Evolutionary conservation across 352 stramenopile species (phyloP).

Genomic region (Saprolegnia parasitica): DNA sequence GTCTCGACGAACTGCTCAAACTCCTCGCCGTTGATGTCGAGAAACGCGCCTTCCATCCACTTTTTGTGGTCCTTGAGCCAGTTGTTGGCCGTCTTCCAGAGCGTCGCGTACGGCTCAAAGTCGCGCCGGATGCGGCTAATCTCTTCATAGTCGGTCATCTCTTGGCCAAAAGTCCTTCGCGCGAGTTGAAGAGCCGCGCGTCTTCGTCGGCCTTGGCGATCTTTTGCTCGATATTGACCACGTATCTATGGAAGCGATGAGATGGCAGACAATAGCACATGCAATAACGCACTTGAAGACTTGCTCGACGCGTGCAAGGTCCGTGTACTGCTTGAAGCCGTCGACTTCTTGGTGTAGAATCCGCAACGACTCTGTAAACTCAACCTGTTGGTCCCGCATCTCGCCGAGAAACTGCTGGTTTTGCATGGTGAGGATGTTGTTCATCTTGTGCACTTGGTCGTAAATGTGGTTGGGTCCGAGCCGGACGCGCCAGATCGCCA

Average conservation of each 20-base stretch:
- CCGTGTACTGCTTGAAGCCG: slow-evolving; percentile 82
- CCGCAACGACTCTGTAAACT: slow-evolving; percentile 84
- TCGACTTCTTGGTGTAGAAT: slow-evolving; percentile 84
- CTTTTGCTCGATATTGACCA: slow-evolving; percentile 60
- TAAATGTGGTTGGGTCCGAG: slow-evolving; percentile 84
- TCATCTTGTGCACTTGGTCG: slow-evolving; percentile 81
- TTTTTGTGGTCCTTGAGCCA: slow-evolving; percentile 89
- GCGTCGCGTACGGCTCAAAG: slow-evolving; percentile 92
- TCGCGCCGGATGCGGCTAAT: slow-evolving; percentile 84
- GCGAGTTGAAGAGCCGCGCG: slow-evolving; percentile 89
- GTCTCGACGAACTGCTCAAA: slow-evolving; percentile 87
- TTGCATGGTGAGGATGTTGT: slow-evolving; percentile 63
- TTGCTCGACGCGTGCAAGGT: slow-evolving; percentile 84
- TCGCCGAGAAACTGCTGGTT: slow-evolving; percentile 87
- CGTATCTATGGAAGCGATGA: too few relatives aligned
- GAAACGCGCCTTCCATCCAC: slow-evolving; percentile 90
- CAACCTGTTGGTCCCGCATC: slow-evolving; percentile 92
- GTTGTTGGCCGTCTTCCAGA: slow-evolving; percentile 89
- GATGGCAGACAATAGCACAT: too few relatives aligned
- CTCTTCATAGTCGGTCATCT: slow-evolving; percentile 86
- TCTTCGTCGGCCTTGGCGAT: slow-evolving; percentile 87
- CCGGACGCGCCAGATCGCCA: slow-evolving; percentile 85
- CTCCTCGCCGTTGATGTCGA: slow-evolving; percentile 87
- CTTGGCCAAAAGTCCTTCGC: slow-evolving; percentile 88
- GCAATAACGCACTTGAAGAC: slow-evolving; percentile 81